Conservation (phyloP, 2,329 filamentous ascomycete genomes). For the Botrytis pseudocinerea region DNA sequence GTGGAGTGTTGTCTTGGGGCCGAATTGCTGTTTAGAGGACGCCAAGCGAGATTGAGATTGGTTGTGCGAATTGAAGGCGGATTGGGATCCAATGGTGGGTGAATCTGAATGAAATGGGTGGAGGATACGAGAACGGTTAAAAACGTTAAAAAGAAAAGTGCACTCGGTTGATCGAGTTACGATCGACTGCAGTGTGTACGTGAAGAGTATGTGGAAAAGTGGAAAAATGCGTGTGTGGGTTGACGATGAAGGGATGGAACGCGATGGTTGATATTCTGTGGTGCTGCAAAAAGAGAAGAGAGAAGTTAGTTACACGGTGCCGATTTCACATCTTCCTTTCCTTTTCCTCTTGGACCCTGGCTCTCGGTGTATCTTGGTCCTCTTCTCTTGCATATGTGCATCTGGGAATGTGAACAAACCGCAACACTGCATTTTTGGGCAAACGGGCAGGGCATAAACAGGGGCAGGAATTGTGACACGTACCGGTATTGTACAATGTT, state of each 20-base stretch:
- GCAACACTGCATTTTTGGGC: background rate
- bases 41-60: constrained; percentile 17
- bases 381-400: background rate
- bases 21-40: background rate
- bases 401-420: background rate
- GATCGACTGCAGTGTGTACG: background rate
- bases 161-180: background rate
- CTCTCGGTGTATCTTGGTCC: constrained; percentile 4
- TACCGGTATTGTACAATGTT: constrained; percentile 10
- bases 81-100: constrained; percentile 1
- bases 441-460: constrained; percentile 9
- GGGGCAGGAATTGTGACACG: constrained; percentile 19
- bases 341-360: background rate
- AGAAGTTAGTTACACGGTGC: constrained; percentile 16
- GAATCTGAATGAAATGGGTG: constrained; percentile 1
- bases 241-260: background rate
- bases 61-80: background rate
- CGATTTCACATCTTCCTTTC: background rate
- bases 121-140: constrained; percentile 4
- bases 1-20: constrained; percentile 14
- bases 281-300: constrained; percentile 13
- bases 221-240: constrained; percentile 17
- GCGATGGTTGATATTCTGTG: background rate
- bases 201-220: too few relatives aligned
- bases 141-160: constrained; percentile 16